Conservation (phyloP, 257 asterid species). For the Solanum acaule region DNA sequence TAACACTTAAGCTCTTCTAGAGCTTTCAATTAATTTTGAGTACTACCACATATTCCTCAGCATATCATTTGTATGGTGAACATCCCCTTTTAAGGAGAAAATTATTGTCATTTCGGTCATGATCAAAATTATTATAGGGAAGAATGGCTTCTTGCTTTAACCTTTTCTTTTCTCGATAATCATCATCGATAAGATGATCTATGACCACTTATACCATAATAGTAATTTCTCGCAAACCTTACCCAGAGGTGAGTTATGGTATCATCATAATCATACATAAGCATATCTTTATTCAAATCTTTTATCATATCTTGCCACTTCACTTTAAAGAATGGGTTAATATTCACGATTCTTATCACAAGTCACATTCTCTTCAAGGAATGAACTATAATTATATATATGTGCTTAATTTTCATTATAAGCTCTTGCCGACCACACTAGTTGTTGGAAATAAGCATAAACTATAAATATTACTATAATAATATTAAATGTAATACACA, state of each 20-base stretch:
- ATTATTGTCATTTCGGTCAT: background rate
- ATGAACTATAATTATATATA: too few relatives aligned
- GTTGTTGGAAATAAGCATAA: too few relatives aligned
- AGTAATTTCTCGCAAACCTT: background rate
- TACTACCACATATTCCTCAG: background rate
- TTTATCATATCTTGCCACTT: background rate
- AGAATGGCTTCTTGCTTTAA: background rate
- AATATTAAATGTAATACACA: too few relatives aligned
- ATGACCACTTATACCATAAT: too few relatives aligned
- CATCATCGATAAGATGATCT: too few relatives aligned
- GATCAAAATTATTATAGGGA: background rate
- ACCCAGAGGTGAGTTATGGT: background rate
- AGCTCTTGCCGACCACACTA: too few relatives aligned
- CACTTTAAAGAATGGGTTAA: background rate
- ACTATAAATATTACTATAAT: too few relatives aligned
- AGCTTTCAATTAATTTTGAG: background rate
- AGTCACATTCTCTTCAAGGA: too few relatives aligned
- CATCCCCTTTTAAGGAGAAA: background rate
- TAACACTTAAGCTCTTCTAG: background rate
- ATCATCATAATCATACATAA: background rate
- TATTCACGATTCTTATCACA: background rate
- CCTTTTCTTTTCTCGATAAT: background rate
- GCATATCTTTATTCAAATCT: background rate
- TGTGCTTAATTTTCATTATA: background rate
- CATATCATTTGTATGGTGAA: background rate